Percentiles rank a stretch among this genome's conserved stretches.
These are phyloP conservation scores for Populus nigra DNA, from an alignment of 345 rosid species.

Conservation along the genomic window DNA sequence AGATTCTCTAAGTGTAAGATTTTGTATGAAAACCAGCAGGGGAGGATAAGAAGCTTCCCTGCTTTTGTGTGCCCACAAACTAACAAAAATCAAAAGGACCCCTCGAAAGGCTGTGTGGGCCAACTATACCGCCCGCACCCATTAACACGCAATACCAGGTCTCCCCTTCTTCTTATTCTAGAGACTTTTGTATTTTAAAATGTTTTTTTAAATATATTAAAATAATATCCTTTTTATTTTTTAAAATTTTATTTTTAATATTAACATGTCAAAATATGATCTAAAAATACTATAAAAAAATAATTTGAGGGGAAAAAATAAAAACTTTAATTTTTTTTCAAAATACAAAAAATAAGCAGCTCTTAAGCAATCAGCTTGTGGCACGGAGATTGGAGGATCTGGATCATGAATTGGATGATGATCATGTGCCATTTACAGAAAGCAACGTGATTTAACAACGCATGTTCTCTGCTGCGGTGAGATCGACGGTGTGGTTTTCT, in stretches of 20 bases:
- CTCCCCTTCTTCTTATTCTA: neutral
- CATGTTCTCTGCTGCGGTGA: neutral
- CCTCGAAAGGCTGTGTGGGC: conserved; percentile 30
- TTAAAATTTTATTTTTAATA: too few relatives aligned
- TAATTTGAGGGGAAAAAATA: too few relatives aligned
- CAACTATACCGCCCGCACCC: conserved; percentile 35
- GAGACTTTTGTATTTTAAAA: too few relatives aligned
- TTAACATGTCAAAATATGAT: too few relatives aligned
- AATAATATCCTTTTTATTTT: too few relatives aligned
- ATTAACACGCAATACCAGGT: conserved; percentile 37
- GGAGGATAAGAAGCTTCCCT: conserved; percentile 55
- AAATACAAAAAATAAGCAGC: too few relatives aligned
- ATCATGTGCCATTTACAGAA: conserved; percentile 1
- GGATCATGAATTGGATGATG: neutral
- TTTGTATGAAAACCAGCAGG: conserved; percentile 46
- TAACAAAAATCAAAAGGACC: conserved; percentile 33
- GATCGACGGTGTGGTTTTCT: neutral
- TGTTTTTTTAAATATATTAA: too few relatives aligned
- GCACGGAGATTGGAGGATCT: neutral
- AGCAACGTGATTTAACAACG: conserved; percentile 10
- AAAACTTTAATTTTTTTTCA: too few relatives aligned
- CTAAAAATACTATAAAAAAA: too few relatives aligned
- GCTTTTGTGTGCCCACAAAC: conserved; percentile 52
- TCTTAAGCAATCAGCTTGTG: neutral
- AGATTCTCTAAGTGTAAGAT: conserved; percentile 48